Evolutionary conservation across 768 basidiomycete genomes (phyloP), one percentile per base, ranked within the genome.

Genomic region (Psilocybe tampanensis): DNA sequence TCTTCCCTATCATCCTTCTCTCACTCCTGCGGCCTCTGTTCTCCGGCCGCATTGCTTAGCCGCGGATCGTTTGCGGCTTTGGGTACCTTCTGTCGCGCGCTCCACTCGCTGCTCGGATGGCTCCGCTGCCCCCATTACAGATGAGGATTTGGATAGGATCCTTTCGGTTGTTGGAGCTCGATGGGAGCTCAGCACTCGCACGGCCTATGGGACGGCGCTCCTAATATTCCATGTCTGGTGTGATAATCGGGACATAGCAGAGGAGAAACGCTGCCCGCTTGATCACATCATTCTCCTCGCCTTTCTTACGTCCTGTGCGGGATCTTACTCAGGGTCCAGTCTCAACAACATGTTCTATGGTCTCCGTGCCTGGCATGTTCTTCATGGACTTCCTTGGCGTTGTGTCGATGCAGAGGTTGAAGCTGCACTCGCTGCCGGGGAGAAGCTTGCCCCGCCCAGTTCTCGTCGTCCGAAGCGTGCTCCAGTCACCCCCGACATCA

Each of bases 281-380:
- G n/a, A n/a, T n/a, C n/a, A n/a, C n/a, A n/a, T n/a, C n/a, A n/a
- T n/a, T n/a, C n/a, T n/a, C n/a, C n/a, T n/a, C n/a, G 44, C 21
- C 11, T 79, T 76, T 24, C 55, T 78, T 0, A 45, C 76, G 0
- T 60, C n/a, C 2, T 55, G 69, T 0, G 71, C 72, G 0, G 77
- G 76, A 0, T 36, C 68, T 0, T 76, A 76, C 54, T 55, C 76
- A 0, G 67, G 65, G 15, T 68, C 76, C 0, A 58, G n/a, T 81
- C 0, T 36, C 49, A 1, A n/a, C n/a, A 80, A 80, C 63, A 79
- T 76, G 52, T 18, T 79, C 0, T 58, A 60, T 1, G 75, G 73
- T 0, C 43, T 82, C 1, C 61, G 72, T 1, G 79, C 80, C 2
- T 84, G 80, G 80, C 80, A 84, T 59, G 64, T 74, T 1, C 47